Evolutionary conservation across 768 basidiomycete species (phyloP).

Genomic region (Cubamyces sp.): DNA sequence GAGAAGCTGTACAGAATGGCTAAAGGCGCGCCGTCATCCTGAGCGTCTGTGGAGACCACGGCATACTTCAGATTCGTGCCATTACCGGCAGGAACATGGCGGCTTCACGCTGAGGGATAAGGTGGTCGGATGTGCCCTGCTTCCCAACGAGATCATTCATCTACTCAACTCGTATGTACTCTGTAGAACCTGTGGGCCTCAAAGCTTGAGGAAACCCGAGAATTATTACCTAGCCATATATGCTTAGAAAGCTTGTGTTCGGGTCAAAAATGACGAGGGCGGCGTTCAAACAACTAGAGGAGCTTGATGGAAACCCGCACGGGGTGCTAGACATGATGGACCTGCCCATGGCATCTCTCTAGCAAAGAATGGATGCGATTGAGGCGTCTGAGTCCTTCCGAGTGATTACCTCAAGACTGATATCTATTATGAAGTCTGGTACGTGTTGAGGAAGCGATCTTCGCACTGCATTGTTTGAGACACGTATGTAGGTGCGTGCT

Average conservation of each 20-base stretch:
- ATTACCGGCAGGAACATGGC: too few relatives aligned
- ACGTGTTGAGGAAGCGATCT: too few relatives aligned
- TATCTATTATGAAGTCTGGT: too few relatives aligned
- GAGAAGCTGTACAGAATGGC: constrained; percentile 39
- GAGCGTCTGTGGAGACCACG: too few relatives aligned
- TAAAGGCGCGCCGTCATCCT: background rate
- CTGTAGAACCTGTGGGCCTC: too few relatives aligned
- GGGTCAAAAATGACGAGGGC: constrained; percentile 53
- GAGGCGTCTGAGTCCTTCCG: too few relatives aligned
- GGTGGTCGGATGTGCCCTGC: constrained; percentile 35
- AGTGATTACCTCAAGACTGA: too few relatives aligned
- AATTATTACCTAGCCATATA: constrained; percentile 47
- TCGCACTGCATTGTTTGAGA: too few relatives aligned
- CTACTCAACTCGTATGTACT: constrained; percentile 28
- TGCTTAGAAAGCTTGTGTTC: constrained; percentile 47
- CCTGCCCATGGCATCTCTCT: constrained; percentile 52
- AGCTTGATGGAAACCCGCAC: constrained; percentile 52
- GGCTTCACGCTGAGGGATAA: too few relatives aligned
- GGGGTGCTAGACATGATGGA: constrained; percentile 60
- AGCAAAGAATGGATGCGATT: constrained; percentile 47
- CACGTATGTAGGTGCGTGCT: too few relatives aligned
- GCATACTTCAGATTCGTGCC: too few relatives aligned
- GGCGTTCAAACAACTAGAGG: constrained; percentile 51
- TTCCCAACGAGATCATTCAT: constrained; percentile 35
- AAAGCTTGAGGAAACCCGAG: background rate